These are phyloP conservation scores for Linum tenue DNA, from an alignment of 345 rosid genomes.

Conservation along the genomic window DNA sequence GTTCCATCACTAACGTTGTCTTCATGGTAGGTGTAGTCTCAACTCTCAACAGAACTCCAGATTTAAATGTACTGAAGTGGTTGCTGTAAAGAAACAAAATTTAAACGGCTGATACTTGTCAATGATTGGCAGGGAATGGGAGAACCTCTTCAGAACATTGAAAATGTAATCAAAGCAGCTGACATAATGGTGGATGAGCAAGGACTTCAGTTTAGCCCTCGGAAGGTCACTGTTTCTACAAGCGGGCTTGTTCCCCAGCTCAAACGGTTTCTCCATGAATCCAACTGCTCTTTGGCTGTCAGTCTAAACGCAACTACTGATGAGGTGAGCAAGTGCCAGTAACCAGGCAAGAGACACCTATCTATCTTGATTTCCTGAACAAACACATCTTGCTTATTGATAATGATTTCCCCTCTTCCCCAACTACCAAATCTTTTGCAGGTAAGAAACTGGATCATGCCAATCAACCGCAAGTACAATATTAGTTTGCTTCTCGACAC, in stretches of 20 bases:
- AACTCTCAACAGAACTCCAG: background rate
- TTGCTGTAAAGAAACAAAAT: background rate
- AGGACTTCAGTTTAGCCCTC: conserved; percentile 93
- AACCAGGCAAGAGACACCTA: background rate
- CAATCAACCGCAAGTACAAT: conserved; percentile 75
- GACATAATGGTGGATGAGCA: conserved; percentile 76
- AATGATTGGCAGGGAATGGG: conserved; percentile 79
- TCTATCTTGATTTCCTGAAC: conserved; percentile 3
- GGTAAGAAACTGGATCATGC: conserved; percentile 97
- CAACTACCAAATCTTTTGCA: conserved; percentile 20
- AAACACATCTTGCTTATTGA: background rate
- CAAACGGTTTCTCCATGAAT: conserved; percentile 68
- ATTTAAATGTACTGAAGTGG: background rate
- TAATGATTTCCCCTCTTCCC: conserved; percentile 6
- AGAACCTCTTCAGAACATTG: conserved; percentile 84
- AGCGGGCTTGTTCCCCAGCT: conserved; percentile 95
- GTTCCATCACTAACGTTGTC: conserved; percentile 74
- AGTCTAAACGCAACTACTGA: conserved; percentile 95
- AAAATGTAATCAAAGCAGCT: conserved; percentile 73
- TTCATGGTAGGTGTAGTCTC: conserved; percentile 57
- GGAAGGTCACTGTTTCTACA: conserved; percentile 86
- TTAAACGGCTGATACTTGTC: background rate
- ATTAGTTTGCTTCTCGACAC: conserved; percentile 68
- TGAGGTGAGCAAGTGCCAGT: conserved; percentile 45
- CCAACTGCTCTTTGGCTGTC: conserved; percentile 78